These are phyloP conservation scores for Exophiala calicioides DNA, from an alignment of 2,329 filamentous ascomycete species.

Conservation along the genomic window DNA sequence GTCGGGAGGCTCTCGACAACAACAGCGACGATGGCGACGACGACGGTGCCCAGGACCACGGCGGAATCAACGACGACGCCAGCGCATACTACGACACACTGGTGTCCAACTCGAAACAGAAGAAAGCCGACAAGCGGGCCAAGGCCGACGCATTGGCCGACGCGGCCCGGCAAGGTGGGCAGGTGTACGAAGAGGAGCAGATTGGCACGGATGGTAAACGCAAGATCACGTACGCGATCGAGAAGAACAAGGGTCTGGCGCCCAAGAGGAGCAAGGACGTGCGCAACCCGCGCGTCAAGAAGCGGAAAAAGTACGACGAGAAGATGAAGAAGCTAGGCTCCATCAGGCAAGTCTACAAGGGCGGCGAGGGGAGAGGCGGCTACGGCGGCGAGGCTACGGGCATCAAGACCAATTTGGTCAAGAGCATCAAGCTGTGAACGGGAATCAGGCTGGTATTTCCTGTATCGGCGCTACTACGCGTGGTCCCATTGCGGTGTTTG, in stretches of 20 bases:
- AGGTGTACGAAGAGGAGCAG: slow-evolving; percentile 65
- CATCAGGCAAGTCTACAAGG: slow-evolving; percentile 82
- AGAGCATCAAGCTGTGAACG: slow-evolving; percentile 81
- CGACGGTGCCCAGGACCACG: slow-evolving; percentile 39
- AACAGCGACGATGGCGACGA: slow-evolving; percentile 65
- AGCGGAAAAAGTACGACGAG: slow-evolving; percentile 91
- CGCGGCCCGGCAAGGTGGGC: slow-evolving; percentile 58
- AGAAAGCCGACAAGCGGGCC: slow-evolving; percentile 73
- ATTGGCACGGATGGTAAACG: slow-evolving; percentile 83
- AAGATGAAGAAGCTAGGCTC: slow-evolving; percentile 96
- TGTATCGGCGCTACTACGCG: too few species aligned
- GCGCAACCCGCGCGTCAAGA: slow-evolving; percentile 94
- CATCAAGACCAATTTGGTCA: slow-evolving; percentile 91
- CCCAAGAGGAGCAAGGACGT: slow-evolving; percentile 91
- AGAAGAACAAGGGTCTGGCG: slow-evolving; percentile 95
- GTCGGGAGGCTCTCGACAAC: slow-evolving; percentile 62
- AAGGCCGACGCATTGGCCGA: slow-evolving; percentile 57
- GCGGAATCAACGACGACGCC: slow-evolving; percentile 55
- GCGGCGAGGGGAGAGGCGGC: slow-evolving; percentile 77
- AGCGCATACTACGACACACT: slow-evolving; percentile 81
- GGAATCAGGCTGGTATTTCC: background rate
- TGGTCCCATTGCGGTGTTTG: too few species aligned
- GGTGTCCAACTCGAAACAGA: slow-evolving; percentile 56
- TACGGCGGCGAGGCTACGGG: slow-evolving; percentile 92
- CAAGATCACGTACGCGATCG: slow-evolving; percentile 88